phyloP scores from a whole-genome alignment of 345 rosid genomes.

The Eucalyptus tenuipes region DNA sequence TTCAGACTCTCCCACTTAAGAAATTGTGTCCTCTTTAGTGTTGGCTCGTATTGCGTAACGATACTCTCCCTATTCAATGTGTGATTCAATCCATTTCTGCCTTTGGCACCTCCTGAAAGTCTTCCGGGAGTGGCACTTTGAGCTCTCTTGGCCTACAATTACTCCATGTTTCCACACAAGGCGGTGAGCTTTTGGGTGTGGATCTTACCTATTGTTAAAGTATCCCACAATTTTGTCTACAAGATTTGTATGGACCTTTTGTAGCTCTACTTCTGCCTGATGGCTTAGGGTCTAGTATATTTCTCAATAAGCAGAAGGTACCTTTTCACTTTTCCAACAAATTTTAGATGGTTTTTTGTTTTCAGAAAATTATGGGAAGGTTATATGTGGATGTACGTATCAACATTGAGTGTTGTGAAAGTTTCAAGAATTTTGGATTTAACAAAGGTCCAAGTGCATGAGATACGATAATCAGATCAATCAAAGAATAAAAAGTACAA shows the following conservation, averaged over 20 bases:
- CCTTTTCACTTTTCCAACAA: neutral
- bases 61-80: neutral
- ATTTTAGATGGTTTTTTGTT: neutral
- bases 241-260: neutral
- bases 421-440: neutral
- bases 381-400: neutral
- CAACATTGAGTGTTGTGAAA: neutral
- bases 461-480: neutral
- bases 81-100: neutral
- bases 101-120: neutral
- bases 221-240: neutral
- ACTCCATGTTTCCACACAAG: neutral
- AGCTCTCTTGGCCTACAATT: neutral
- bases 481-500: neutral
- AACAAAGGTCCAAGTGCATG: neutral
- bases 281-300: neutral
- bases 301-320: neutral
- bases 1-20: neutral
- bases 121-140: neutral
- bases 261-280: neutral
- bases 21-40: neutral
- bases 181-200: neutral
- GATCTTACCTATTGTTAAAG: neutral
- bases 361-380: neutral
- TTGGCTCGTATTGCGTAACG: neutral